Base-by-base conservation (phyloP, 768 basidiomycete genomes). In the Lactifluus hygrophoroides region DNA sequence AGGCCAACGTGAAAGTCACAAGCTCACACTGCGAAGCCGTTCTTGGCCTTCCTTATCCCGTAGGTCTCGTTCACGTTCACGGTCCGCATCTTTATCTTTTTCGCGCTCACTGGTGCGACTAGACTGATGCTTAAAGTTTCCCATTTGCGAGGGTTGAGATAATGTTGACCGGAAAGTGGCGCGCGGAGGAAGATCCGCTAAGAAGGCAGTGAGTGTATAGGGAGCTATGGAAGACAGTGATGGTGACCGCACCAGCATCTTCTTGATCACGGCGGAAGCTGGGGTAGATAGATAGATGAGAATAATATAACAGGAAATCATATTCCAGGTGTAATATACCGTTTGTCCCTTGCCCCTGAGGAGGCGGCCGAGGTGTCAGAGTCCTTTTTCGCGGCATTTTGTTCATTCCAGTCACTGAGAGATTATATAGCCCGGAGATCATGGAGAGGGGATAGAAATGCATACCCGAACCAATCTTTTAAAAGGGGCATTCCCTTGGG, bases 51-150 rank as follows among this genome's bases (percentile, higher is more conserved):
- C 88, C 67, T 84, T 85, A 64, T 88, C 85, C 63, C 83, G 71
- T 21, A 77, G 74, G 66, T 88, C 77, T 7, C 78, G 77, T 50
- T 80, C 80, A 53, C 75, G 72, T 28, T 79, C 78, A 56, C 70
- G 73, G 57, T 78, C 84, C 8, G 69, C 30, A 11, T 74, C 73
- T 46, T 67, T 69, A 34, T 74, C 74, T 45, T 65, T 62, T 17
- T 71, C 72, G 38, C 84, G 79, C 69, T 88, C 87, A 43, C 74
- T 76, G 16, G 80, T 75, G 53, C 88, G 86, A 65, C 86, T 72
- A 11, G 90, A 89, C 64, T 93, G 90, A 66, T 92, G 90, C 68
- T 90, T 88, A 71, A 93, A 93, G 68, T 90, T 91, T 48, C 90
- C 90, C 90, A 93, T 93, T 73, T 92, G 90, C 35, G 90, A 89